Conservation (phyloP, 805 yeast genomes). For the Saturnispora silvae region DNA sequence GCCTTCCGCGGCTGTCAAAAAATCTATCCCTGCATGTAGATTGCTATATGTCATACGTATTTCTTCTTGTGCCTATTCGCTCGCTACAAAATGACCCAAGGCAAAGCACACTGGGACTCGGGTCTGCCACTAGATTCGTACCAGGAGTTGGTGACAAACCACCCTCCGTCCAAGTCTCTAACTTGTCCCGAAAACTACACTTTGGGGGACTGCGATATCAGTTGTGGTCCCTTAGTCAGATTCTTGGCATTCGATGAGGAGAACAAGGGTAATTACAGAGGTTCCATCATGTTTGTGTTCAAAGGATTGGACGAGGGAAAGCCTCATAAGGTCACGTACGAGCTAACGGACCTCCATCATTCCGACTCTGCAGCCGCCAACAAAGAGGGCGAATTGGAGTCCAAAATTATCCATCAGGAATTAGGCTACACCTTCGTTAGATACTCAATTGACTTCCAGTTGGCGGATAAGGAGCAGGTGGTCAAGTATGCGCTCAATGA, state of each 20-base stretch:
- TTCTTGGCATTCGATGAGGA: constrained; percentile 53
- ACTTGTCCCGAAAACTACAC: constrained; percentile 17
- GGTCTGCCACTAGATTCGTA: constrained; percentile 20
- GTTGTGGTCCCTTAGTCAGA: constrained; percentile 73
- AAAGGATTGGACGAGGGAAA: constrained; percentile 28
- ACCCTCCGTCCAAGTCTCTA: constrained; percentile 15
- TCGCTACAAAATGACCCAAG: too few species aligned
- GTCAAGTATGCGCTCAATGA: constrained; percentile 53
- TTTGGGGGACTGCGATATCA: constrained; percentile 30
- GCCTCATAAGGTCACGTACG: constrained; percentile 18
- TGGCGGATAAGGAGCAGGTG: constrained; percentile 44
- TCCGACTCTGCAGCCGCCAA: constrained; percentile 14
- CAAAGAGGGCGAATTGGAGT: constrained; percentile 17
- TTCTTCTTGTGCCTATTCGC: too few species aligned
- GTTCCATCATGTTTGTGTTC: constrained; percentile 55
- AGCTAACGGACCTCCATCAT: constrained; percentile 27
- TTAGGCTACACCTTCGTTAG: constrained; percentile 53
- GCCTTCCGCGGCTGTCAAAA: too few species aligned
- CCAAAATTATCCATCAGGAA: constrained; percentile 32
- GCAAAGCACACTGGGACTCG: not conserved
- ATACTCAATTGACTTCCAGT: constrained; percentile 41
- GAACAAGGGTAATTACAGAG: constrained; percentile 45
- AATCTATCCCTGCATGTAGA: too few species aligned
- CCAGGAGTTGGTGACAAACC: constrained; percentile 12
- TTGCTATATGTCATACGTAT: too few species aligned